These are phyloP conservation scores for Cenchrus purpureus DNA, from an alignment of 176 grass and related monocot genomes.

Conservation along the genomic window DNA sequence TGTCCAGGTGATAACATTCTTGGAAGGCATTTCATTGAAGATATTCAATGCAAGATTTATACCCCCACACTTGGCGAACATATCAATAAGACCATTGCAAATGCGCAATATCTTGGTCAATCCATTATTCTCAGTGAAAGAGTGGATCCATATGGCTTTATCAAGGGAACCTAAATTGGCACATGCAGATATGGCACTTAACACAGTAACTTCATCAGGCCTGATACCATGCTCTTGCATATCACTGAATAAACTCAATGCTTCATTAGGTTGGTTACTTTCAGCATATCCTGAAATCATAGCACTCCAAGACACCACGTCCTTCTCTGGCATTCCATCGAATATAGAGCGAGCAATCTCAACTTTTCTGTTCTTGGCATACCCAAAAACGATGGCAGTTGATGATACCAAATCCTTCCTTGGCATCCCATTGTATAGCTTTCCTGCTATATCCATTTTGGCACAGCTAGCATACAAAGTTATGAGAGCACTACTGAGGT, in stretches of 20 bases:
- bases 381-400: slow-evolving; percentile 79
- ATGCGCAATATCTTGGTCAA: slow-evolving; percentile 55
- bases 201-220: slow-evolving; percentile 72
- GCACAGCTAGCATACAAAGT: slow-evolving; percentile 72
- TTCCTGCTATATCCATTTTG: slow-evolving; percentile 65
- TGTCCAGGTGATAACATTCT: slow-evolving; percentile 89
- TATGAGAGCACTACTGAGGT: slow-evolving; percentile 72
- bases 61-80: slow-evolving; percentile 93
- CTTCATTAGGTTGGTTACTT: slow-evolving; percentile 62
- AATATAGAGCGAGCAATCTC: slow-evolving; percentile 74
- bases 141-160: slow-evolving; percentile 70
- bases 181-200: slow-evolving; percentile 83
- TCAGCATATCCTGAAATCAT: slow-evolving; percentile 82
- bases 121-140: slow-evolving; percentile 55
- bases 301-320: slow-evolving; percentile 89
- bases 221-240: slow-evolving; percentile 57
- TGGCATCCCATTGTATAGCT: slow-evolving; percentile 54
- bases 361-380: slow-evolving; percentile 68
- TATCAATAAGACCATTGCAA: slow-evolving; percentile 89
- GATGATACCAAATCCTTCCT: slow-evolving; percentile 61
- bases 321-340: slow-evolving; percentile 69
- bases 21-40: slow-evolving; percentile 66
- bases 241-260: slow-evolving; percentile 68
- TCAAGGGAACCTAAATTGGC: slow-evolving; percentile 69
- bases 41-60: slow-evolving; percentile 62